Percentiles rank a stretch among this genome's conserved stretches.
Evolutionary conservation across 768 basidiomycete genomes (phyloP).

Genomic region (Mycena kentingensis): DNA sequence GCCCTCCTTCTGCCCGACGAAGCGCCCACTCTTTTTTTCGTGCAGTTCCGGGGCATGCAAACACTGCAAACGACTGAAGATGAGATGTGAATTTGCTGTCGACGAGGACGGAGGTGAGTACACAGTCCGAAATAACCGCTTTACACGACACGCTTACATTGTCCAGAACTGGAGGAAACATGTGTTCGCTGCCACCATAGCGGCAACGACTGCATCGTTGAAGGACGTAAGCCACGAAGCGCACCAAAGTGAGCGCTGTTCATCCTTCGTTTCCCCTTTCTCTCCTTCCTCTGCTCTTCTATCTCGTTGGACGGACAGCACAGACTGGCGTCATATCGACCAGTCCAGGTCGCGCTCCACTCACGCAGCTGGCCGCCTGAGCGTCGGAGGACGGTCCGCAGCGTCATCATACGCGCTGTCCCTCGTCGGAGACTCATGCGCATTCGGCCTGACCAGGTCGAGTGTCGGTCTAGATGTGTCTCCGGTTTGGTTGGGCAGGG

Average conservation of each 20-base stretch:
- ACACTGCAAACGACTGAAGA: slow-evolving; percentile 89
- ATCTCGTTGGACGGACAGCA: neutral
- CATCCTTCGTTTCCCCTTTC: neutral
- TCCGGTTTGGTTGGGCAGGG: too few species aligned
- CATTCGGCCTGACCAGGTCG: too few species aligned
- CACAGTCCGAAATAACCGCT: too few species aligned
- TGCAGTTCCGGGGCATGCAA: slow-evolving; percentile 78
- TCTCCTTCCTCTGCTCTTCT: neutral
- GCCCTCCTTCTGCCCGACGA: neutral
- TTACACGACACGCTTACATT: too few species aligned
- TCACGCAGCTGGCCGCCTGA: too few species aligned
- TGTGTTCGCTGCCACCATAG: slow-evolving; percentile 75
- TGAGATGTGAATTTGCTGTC: slow-evolving; percentile 78
- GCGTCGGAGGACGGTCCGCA: too few species aligned
- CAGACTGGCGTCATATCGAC: too few species aligned
- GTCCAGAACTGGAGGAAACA: slow-evolving; percentile 51
- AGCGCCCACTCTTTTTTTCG: neutral
- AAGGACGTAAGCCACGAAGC: slow-evolving; percentile 76
- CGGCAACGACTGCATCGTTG: slow-evolving; percentile 79
- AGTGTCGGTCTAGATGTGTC: too few species aligned
- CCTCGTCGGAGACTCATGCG: too few species aligned
- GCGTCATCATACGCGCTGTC: too few species aligned
- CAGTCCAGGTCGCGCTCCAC: too few species aligned
- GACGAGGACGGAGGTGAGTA: neutral
- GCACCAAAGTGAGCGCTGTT: slow-evolving; percentile 83